A percentile compares a stretch with the other conserved stretches of the same genome.
phyloP scores from a whole-genome alignment of 768 basidiomycete genomes.

The Mycena albidolilacea region DNA sequence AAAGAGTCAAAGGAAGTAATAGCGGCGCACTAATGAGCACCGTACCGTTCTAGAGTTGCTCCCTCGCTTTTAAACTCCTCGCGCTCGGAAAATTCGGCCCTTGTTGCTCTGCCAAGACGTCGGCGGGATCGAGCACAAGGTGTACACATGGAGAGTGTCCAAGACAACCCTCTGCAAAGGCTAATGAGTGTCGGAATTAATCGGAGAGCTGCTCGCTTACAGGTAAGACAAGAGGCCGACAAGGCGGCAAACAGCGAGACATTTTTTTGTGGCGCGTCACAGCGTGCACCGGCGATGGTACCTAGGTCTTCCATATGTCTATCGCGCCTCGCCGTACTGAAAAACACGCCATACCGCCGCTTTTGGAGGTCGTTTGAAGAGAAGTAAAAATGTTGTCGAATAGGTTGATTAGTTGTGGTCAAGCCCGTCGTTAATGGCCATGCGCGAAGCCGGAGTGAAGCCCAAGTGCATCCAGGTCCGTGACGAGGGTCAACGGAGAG shows the following conservation, averaged over 20 bases:
- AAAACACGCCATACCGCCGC: no score
- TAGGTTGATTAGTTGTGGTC: no score
- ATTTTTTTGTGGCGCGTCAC: constrained; percentile 3
- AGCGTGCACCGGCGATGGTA: constrained; percentile 4
- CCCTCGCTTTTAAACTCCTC: neutral
- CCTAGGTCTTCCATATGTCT: no score
- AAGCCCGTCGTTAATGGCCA: no score
- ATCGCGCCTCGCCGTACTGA: no score
- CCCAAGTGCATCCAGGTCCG: no score
- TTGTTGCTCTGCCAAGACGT: neutral
- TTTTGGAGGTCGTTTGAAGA: no score
- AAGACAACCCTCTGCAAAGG: neutral
- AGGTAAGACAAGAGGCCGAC: constrained; percentile 5
- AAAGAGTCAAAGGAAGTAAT: no score
- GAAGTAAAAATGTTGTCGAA: no score
- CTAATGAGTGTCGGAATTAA: constrained; percentile 1
- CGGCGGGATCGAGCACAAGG: neutral
- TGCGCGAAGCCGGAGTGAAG: no score
- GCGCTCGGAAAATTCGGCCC: neutral
- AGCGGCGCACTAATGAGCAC: neutral
- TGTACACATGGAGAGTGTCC: neutral
- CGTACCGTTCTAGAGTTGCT: neutral
- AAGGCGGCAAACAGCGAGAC: constrained; percentile 1
- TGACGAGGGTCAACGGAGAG: no score
- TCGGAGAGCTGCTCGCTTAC: neutral